Conservation (phyloP, 2,329 filamentous ascomycete genomes). For the Penicillium rolfsii region DNA sequence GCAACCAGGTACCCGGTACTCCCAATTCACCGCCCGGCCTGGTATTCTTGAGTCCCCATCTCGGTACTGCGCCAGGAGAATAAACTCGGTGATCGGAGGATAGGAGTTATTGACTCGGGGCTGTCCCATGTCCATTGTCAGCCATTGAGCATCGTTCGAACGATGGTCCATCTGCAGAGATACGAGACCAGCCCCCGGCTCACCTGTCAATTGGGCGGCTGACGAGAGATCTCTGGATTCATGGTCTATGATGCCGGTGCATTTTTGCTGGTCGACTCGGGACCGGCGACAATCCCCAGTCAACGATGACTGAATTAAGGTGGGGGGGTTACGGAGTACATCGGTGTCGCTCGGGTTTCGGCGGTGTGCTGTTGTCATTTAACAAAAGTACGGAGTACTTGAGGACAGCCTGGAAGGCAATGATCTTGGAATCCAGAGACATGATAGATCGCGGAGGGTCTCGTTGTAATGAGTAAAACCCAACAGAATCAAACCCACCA, state of each 20-base stretch:
- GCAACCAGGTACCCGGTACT: slow-evolving; percentile 1
- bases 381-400: background rate
- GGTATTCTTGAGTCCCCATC: background rate
- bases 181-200: background rate
- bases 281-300: background rate
- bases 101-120: background rate
- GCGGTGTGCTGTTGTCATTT: background rate
- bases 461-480: background rate
- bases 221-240: background rate
- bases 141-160: background rate
- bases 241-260: background rate
- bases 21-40: background rate
- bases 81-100: background rate
- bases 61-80: no score
- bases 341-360: slow-evolving; percentile 14
- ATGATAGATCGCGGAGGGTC: background rate
- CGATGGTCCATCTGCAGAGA: background rate
- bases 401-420: background rate
- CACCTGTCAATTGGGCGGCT: background rate
- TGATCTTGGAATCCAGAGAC: background rate
- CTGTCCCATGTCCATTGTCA: background rate
- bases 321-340: background rate
- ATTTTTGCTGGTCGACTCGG: background rate
- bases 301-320: background rate
- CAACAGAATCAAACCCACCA: slow-evolving; percentile 13